Evolutionary conservation across 2,329 filamentous ascomycete species (phyloP), one percentile per base, ranked within the genome.

Genomic region (Xylariomycetidae sp.): DNA sequence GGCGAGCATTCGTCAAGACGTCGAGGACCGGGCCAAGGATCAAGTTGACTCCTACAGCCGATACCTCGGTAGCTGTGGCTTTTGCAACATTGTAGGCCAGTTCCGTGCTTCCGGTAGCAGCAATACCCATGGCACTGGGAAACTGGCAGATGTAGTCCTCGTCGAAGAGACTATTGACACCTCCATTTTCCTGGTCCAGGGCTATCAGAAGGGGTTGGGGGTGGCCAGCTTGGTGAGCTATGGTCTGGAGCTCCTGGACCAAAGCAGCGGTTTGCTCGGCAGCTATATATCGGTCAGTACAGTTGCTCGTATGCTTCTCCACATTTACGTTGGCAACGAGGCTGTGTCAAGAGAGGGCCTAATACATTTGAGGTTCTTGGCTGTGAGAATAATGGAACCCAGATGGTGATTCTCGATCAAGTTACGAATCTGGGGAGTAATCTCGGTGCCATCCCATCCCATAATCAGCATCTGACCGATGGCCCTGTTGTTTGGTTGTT

Each of bases 61-160:
- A 81, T 18, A 96, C 76, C 59, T 96, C 92, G 47, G 90, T 85
- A 4, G 88, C 92, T 1, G 90, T 96, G 12, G 92, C 89, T 60
- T 90, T 89, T 36, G 88, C 90, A 35, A 96, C 79, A 47, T 90
- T 82, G 54, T 90, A 94, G 5, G 90, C 86, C 34, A 96, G 67
- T 9, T 92, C 79, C 22, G 80, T 81, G 9, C 82, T 89, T 16
- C 89, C 87, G 4, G 89, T 88, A 15, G 92, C 92, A n/a, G 90
- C 88, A 40, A 95, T 74, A 10, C 89, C 90, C 90, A 98, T 96
- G 42, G 90, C 85, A 53, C 89, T 95, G 7, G 92, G 92, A 48
- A 95, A 98, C 57, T 96, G 92, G 46, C 87, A 88, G 47, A 96
- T 90, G 56, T 89, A 92, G 52, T 92, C 86, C 49, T 95, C 88